Evolutionary conservation across 148 eudicot species (phyloP).

Genomic region (Nepenthes gracilis): DNA sequence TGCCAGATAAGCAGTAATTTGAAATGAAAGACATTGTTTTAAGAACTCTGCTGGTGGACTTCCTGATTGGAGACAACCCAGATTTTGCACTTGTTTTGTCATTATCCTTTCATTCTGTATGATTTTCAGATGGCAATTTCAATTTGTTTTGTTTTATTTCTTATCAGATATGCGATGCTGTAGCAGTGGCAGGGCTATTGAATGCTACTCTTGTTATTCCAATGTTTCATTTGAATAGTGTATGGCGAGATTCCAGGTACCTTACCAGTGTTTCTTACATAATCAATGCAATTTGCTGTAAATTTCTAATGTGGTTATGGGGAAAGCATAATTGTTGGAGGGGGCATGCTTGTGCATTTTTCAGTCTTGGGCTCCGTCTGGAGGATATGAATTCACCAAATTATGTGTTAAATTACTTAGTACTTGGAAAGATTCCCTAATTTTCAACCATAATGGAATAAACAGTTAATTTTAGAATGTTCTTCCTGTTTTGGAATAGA

Average conservation of each 20-base stretch:
- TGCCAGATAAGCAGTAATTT: too few species aligned
- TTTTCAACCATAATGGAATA: too few species aligned
- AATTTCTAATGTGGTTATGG: neutral
- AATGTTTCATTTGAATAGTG: slow-evolving; percentile 87
- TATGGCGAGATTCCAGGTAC: slow-evolving; percentile 96
- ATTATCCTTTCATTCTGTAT: neutral
- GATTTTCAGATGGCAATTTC: neutral
- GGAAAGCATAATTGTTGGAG: neutral
- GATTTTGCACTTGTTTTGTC: neutral
- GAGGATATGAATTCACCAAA: too few species aligned
- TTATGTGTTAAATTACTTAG: too few species aligned
- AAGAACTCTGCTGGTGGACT: too few species aligned
- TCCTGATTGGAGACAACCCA: too few species aligned
- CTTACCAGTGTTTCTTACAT: neutral
- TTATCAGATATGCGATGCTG: slow-evolving; percentile 92
- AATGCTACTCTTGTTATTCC: slow-evolving; percentile 98
- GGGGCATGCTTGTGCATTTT: too few species aligned
- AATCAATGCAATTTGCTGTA: neutral
- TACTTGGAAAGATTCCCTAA: too few species aligned
- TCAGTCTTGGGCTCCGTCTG: too few species aligned
- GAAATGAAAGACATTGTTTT: too few species aligned
- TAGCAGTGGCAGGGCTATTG: slow-evolving; percentile 90
- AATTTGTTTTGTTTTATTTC: slow-evolving; percentile 7
- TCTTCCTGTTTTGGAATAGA: too few species aligned
- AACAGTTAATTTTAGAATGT: too few species aligned